Base-by-base conservation (phyloP, 202 grass and related monocot genomes). In the Miscanthus sacchariflorus region DNA sequence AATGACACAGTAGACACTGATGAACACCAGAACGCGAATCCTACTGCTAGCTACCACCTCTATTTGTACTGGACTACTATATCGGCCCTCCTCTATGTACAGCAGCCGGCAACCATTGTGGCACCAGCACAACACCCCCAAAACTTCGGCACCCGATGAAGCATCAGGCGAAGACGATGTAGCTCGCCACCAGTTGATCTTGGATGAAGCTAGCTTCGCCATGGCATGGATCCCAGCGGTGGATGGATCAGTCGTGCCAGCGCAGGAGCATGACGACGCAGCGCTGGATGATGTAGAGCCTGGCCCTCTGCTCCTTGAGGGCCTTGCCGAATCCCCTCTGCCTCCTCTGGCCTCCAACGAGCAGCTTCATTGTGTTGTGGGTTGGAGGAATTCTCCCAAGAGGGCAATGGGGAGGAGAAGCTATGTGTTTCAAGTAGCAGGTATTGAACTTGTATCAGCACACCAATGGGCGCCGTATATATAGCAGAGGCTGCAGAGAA, bases 211-310 rank as follows among this genome's bases (percentile, higher is more conserved):
- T 35, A 35, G 33, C 33, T 23, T 72, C 6, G 11, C 61, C 28
- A 7, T 15, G 35, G 68, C 28, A 7, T 15, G 35, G 68, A 52
- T 2, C 56, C 36, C 2, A 6, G 5, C 15, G 23, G n/a, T 35
- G 48, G 15, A 39, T 49, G 48, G 15, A 38, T 90, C 80, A 90
- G 74, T 87, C 89, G 56, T 90, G 79, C 84, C 89, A 90, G 5
- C 84, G 84, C 5, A 87, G 84, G 79, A 90, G 89, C 89, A 87
- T 90, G 89, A 90, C 89, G 74, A 90, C 89, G 84, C 89, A 90
- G 89, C 89, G 84, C 77, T 88, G 82, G 86, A 91, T 91, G 90
- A 91, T 85, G 86, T 91, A 91, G 82, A 91, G 69, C 81, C 81
- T 81, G 2, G 90, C 81, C 76, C 48, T 91, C 63, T 88, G 90